phyloP scores from a whole-genome alignment of 1,139 yeast species.

The Protomyces arabidopsidicola region DNA sequence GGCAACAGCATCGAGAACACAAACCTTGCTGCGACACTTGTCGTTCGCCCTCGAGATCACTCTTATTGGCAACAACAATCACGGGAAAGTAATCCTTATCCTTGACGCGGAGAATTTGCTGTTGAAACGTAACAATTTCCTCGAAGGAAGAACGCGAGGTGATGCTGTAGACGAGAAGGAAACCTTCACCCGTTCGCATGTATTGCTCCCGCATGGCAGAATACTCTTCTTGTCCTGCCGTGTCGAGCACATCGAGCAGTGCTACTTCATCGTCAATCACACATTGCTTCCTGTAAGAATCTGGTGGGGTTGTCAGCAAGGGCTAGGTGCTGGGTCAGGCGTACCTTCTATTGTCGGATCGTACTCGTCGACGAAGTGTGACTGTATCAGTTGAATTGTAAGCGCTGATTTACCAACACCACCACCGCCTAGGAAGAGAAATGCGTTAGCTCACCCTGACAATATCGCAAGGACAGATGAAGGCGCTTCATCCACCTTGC shows the following conservation, averaged over 20 bases:
- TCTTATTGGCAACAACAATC: constrained; percentile 47
- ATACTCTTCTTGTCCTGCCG: constrained; percentile 49
- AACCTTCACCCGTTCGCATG: constrained; percentile 47
- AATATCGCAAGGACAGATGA: no score
- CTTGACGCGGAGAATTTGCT: constrained; percentile 80
- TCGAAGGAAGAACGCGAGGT: constrained; percentile 74
- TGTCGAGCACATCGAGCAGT: constrained; percentile 45
- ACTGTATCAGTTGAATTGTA: constrained; percentile 79
- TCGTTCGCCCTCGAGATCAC: constrained; percentile 73
- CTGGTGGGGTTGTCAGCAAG: constrained; percentile 62
- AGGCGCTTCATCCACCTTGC: no score
- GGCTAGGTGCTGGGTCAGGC: constrained; percentile 54
- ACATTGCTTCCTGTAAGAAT: constrained; percentile 44
- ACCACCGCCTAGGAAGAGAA: constrained; percentile 52
- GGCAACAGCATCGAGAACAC: constrained; percentile 45
- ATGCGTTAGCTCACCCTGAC: no score
- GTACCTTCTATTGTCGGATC: constrained; percentile 38
- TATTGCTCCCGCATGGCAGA: constrained; percentile 63
- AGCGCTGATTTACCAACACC: constrained; percentile 95
- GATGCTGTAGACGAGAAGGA: constrained; percentile 64
- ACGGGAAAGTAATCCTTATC: constrained; percentile 48
- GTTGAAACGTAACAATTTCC: constrained; percentile 71
- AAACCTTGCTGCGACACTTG: constrained; percentile 36
- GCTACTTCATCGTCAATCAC: constrained; percentile 43
- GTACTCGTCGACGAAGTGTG: constrained; percentile 61